Base-by-base conservation (phyloP, 2,329 filamentous ascomycete genomes). In the Pseudogymnoascus sp. region DNA sequence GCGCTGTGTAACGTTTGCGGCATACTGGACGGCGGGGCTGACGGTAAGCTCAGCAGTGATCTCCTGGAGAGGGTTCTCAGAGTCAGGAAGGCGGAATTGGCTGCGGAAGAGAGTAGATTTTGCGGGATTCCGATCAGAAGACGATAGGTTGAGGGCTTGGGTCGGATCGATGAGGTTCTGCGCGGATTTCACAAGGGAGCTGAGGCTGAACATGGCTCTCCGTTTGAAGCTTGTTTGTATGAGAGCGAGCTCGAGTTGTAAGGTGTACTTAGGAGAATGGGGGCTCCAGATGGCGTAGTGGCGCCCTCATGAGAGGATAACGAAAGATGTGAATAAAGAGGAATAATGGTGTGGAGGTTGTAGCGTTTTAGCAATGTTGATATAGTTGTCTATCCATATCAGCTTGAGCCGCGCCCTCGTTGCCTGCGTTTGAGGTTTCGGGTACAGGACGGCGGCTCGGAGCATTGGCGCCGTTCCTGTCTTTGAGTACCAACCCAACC, bases 31-130 rank as follows among this genome's bases (percentile, higher is more conserved):
- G 68, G 85, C 85, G 67, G 85, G 87, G 63, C 89, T 88, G 65
- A 99, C 90, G 64, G 92, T 96, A 66, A 99, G 85, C 80, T 99
- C 95, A 73, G 95, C 93, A 66, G 90, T 92, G 78, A 99, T 97
- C 80, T 99, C 95, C 79, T 96, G 92, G 65, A 98, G 84, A 64
- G 95, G 95, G 67, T 90, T 93, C 78, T 99, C 93, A 41, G 91
- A 89, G 73, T 92, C 87, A 54, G 95, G 95, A 36, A 99, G 88
- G 69, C 95, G 91, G 80, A 99, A 99, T 78, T 99, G 95, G 76
- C 90, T 89, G 79, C 95, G 92, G 80, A 98, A 99, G 65, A 98
- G 85, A 62, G 90, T 89, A 64, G 92, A 87, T 79, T 97, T 98
- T 73, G 93, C 93, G 61, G 93, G 92, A 75, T 91, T 89, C 68